Percentiles rank a stretch among this genome's conserved stretches.
These are phyloP conservation scores for Russula sp. DNA, from an alignment of 768 basidiomycete genomes.

Conservation along the genomic window DNA sequence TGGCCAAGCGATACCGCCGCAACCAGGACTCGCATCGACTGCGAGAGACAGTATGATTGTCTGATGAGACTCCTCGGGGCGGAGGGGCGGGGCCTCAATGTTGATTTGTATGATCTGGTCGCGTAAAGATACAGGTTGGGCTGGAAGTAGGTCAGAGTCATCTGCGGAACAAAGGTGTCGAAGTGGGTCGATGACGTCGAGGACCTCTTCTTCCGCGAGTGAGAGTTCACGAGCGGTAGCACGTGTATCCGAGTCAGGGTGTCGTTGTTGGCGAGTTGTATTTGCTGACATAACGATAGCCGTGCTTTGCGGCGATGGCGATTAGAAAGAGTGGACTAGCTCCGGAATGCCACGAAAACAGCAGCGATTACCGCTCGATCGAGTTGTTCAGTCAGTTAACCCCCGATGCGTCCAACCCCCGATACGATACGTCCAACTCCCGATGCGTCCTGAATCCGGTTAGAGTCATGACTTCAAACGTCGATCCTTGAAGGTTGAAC, in stretches of 20 bases:
- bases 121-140: slow-evolving; percentile 46
- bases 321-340: background rate
- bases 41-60: slow-evolving; percentile 44
- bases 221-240: slow-evolving; percentile 23
- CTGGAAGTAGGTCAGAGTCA: slow-evolving; percentile 39
- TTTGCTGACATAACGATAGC: too few relatives aligned
- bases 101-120: slow-evolving; percentile 45
- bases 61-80: slow-evolving; percentile 8
- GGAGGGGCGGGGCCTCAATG: slow-evolving; percentile 25
- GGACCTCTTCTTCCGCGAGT: slow-evolving; percentile 46
- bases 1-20: slow-evolving; percentile 90
- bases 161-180: slow-evolving; percentile 47
- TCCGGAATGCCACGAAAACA: background rate
- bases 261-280: too few relatives aligned
- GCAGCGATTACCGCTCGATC: background rate
- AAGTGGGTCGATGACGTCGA: slow-evolving; percentile 54
- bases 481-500: too few relatives aligned
- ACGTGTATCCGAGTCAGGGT: too few relatives aligned
- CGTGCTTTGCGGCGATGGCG: background rate
- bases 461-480: too few relatives aligned
- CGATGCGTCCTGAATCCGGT: too few relatives aligned
- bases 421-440: too few relatives aligned
- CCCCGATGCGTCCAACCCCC: too few relatives aligned
- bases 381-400: background rate
- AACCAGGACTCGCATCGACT: slow-evolving; percentile 80